These are phyloP conservation scores for Fusarium heterosporum DNA, from an alignment of 2,329 filamentous ascomycete genomes.

Conservation along the genomic window DNA sequence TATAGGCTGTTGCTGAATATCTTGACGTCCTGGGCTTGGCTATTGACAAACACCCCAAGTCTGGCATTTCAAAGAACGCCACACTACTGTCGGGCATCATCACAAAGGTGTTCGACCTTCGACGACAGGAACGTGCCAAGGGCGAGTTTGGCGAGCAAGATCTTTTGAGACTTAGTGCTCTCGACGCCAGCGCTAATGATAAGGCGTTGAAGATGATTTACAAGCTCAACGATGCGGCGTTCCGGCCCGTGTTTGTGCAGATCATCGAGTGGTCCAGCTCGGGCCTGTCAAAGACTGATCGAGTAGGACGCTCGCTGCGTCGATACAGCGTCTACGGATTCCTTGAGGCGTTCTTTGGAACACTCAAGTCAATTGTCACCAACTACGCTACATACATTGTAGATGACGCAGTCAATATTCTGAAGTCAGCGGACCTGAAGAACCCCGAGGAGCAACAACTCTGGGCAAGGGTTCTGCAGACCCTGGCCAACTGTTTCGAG, in stretches of 20 bases:
- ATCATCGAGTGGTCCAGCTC: conserved; percentile 83
- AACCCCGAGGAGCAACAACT: conserved; percentile 66
- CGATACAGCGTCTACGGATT: conserved; percentile 86
- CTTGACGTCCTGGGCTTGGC: conserved; percentile 76
- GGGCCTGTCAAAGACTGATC: conserved; percentile 71
- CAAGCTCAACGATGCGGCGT: conserved; percentile 94
- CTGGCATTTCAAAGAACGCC: conserved; percentile 80
- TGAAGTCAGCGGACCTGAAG: conserved; percentile 64
- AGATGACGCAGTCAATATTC: conserved; percentile 76
- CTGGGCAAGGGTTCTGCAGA: conserved; percentile 76
- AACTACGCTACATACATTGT: conserved; percentile 88
- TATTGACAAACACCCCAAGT: conserved; percentile 83
- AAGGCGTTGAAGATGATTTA: conserved; percentile 90
- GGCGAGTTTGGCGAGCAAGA: conserved; percentile 59
- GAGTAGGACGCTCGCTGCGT: conserved; percentile 68
- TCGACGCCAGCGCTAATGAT: conserved; percentile 75
- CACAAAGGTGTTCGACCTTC: conserved; percentile 71
- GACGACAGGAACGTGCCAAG: conserved; percentile 65
- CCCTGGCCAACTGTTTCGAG: conserved; percentile 80
- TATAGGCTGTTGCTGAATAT: conserved; percentile 73
- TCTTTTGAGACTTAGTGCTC: conserved; percentile 63
- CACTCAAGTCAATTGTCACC: conserved; percentile 93
- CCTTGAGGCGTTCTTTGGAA: conserved; percentile 81
- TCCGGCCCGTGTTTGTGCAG: conserved; percentile 89
- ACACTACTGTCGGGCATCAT: conserved; percentile 74